Base-by-base conservation (phyloP, 495 filamentous ascomycete genomes). In the Pseudoneurospora amorphoporcata region DNA sequence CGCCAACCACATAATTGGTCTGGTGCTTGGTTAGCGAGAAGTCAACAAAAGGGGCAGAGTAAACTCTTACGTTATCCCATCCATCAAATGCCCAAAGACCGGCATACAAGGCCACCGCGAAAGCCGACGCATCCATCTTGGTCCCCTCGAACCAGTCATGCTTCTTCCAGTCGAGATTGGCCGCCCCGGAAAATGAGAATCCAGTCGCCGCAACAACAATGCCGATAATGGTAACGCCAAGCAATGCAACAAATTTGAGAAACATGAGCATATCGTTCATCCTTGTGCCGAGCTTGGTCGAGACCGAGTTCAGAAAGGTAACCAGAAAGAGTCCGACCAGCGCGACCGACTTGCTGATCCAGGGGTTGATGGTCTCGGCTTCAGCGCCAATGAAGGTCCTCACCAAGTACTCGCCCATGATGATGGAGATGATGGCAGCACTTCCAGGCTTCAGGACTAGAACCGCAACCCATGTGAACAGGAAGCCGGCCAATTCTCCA, bases 61-160 rank as follows among this genome's bases (percentile, higher is more conserved):
- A 72, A 73, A 85, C 92, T 83, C 82, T 65, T 65, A 95, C 94
- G 81, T 99, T 99, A 79, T 99, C 95, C 95, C 95, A 99, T 23
- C 95, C 95, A 77, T 99, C 95, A 82, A 95, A 99, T 3, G 95
- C 95, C 95, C 95, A 99, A 3, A 99, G 85, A 10, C 95, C 95
- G 37, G 94, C 95, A 81, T 99, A 99, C 72, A 99, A 80, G 4
- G 95, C 95, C 69, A 98, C 92, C 17, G 94, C 94, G 90, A 92
- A 96, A 74, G 88, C 89, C 17, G 91, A 93, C 17, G 90, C 86
- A 79, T 93, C 89, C n/a, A 87, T 87, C 75, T 84, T 92, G 12
- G 94, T 97, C 45, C 90, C 92, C 72, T 94, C 90, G 77, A 98
- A 98, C 95, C 96, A 99, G 14, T 89, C 88, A 17, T 85, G 85